Percentiles rank a stretch among this genome's conserved stretches.
These are phyloP conservation scores for Boletus sensibilis DNA, from an alignment of 768 basidiomycete species.

Conservation along the genomic window DNA sequence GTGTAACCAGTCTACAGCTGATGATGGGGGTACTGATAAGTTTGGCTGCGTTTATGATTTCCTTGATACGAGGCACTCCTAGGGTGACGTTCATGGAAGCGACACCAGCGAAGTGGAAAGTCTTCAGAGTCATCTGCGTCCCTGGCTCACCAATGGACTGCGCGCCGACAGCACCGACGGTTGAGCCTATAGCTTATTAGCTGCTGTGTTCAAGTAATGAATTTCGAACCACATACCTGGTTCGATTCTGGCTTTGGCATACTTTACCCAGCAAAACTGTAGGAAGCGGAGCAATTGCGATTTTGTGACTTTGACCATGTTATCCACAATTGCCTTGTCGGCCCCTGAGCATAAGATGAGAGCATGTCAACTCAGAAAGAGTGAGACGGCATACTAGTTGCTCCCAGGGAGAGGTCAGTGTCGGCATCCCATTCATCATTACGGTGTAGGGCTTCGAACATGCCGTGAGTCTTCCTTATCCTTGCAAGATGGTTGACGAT, in stretches of 20 bases:
- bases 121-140: slow-evolving; percentile 99
- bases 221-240: slow-evolving; percentile 54
- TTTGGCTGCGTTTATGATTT: slow-evolving; percentile 99
- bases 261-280: slow-evolving; percentile 85
- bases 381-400: slow-evolving; percentile 51
- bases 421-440: slow-evolving; percentile 75
- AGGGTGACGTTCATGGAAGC: slow-evolving; percentile 99
- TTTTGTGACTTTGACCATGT: slow-evolving; percentile 86
- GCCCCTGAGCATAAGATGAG: slow-evolving; percentile 43
- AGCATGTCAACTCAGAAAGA: background rate
- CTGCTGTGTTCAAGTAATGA: background rate
- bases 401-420: slow-evolving; percentile 74
- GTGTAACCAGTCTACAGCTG: slow-evolving; percentile 87
- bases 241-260: slow-evolving; percentile 94
- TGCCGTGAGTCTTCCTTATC: slow-evolving; percentile 67
- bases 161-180: slow-evolving; percentile 97
- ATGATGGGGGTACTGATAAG: slow-evolving; percentile 97
- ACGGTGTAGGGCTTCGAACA: slow-evolving; percentile 79
- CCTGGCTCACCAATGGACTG: slow-evolving; percentile 99
- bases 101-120: slow-evolving; percentile 99
- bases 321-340: slow-evolving; percentile 77
- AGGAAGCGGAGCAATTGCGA: slow-evolving; percentile 78
- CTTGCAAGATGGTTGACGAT: slow-evolving; percentile 66
- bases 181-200: slow-evolving; percentile 62
- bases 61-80: slow-evolving; percentile 99